Evolutionary conservation across 768 basidiomycete species (phyloP).

Genomic region (Collybia sordida): DNA sequence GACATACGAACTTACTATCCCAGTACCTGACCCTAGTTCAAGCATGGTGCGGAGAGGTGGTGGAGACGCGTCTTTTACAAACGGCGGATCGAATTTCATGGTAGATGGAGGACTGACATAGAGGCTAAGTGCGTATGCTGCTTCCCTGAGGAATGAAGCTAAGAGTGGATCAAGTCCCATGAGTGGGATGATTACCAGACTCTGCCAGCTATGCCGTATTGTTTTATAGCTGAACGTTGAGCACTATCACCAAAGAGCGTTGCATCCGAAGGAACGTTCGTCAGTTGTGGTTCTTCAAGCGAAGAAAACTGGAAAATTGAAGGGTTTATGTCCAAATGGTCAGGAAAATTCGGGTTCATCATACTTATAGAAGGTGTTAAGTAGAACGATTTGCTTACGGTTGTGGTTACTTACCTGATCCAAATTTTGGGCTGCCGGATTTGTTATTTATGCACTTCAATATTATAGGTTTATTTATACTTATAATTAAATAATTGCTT

Average conservation of each 20-base stretch:
- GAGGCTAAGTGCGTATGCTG: conserved; percentile 56
- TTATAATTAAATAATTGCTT: too few relatives aligned
- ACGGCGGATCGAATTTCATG: conserved; percentile 55
- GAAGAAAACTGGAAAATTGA: conserved; percentile 8
- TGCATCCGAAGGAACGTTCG: too few relatives aligned
- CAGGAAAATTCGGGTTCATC: conserved; percentile 36
- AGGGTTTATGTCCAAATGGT: conserved; percentile 33
- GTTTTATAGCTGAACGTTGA: conserved; percentile 60
- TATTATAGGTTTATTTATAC: too few relatives aligned
- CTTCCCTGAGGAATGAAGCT: conserved; percentile 57
- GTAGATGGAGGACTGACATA: conserved; percentile 46
- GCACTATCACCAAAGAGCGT: conserved; percentile 28
- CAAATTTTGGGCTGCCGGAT: too few relatives aligned
- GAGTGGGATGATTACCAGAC: conserved; percentile 59
- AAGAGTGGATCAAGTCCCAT: conserved; percentile 13
- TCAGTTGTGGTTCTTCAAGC: too few relatives aligned
- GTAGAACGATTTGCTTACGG: too few relatives aligned
- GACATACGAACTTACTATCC: conserved; percentile 54
- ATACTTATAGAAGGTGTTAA: too few relatives aligned
- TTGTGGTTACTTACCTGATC: too few relatives aligned
- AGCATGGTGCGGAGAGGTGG: conserved; percentile 39
- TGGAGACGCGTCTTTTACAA: conserved; percentile 26
- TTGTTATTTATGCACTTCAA: too few relatives aligned
- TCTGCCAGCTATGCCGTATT: conserved; percentile 82
- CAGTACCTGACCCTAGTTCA: conserved; percentile 81